Percentiles rank a stretch among this genome's conserved stretches.
Conservation (phyloP, 164 flowering plant genomes). For the Vitis rotundifolia region DNA sequence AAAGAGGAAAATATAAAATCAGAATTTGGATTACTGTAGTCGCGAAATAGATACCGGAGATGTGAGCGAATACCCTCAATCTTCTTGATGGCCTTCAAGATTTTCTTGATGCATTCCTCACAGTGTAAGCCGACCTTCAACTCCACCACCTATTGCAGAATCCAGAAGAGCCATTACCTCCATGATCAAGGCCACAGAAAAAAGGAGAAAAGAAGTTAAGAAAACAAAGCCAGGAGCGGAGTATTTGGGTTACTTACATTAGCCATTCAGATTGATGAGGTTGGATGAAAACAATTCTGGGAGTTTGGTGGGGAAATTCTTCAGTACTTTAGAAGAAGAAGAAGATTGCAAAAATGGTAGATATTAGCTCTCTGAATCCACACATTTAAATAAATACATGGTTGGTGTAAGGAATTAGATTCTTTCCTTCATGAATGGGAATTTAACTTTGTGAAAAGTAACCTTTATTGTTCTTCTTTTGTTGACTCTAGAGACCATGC, state of each 20-base stretch:
- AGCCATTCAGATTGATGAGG: constrained; percentile 16
- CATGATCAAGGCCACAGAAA: background rate
- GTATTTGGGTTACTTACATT: constrained; percentile 10
- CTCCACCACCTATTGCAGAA: constrained; percentile 64
- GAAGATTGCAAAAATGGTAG: too few relatives aligned
- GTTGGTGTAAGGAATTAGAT: constrained; percentile 14
- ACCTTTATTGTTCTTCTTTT: background rate
- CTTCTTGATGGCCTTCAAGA: constrained; percentile 85
- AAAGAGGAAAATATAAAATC: background rate
- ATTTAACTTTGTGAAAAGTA: constrained; percentile 9
- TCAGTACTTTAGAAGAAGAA: too few relatives aligned
- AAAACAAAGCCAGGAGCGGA: background rate
- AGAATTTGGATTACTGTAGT: background rate
- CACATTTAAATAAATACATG: background rate
- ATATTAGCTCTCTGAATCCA: background rate
- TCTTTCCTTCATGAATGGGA: constrained; percentile 22
- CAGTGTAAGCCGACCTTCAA: constrained; percentile 88
- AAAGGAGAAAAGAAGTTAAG: background rate
- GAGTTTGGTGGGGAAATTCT: background rate
- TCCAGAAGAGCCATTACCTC: background rate
- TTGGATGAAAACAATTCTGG: background rate
- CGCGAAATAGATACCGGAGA: background rate
- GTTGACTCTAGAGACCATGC: background rate
- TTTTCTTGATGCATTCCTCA: constrained; percentile 88
- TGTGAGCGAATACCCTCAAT: constrained; percentile 58